A percentile compares a stretch with the other conserved stretches of the same genome.
Evolutionary conservation across 768 basidiomycete genomes (phyloP).

Genomic region (Panellus pusillus): DNA sequence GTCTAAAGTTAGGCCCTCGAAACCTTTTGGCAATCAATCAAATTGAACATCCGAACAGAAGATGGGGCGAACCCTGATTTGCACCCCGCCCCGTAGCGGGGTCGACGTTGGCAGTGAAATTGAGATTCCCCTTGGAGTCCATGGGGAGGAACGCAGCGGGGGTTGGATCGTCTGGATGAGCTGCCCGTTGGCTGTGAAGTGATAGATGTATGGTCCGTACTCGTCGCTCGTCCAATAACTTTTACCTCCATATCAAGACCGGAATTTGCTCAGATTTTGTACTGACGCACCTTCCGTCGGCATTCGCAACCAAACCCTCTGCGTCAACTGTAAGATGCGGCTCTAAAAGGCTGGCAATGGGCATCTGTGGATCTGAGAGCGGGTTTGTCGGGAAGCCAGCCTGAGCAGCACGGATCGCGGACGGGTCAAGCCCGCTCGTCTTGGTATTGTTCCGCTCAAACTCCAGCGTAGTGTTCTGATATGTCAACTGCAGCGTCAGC

Average conservation of each 20-base stretch:
- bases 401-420: slow-evolving; percentile 43
- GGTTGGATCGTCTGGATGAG: slow-evolving; percentile 60
- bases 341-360: slow-evolving; percentile 42
- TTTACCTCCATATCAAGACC: not conserved
- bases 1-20: slow-evolving; percentile 60
- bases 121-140: slow-evolving; percentile 40
- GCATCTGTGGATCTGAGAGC: slow-evolving; percentile 44
- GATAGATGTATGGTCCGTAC: slow-evolving; percentile 68
- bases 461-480: slow-evolving; percentile 50
- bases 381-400: slow-evolving; percentile 29
- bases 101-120: slow-evolving; percentile 51
- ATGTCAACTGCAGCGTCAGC: slow-evolving; percentile 50
- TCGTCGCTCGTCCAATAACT: slow-evolving; percentile 70
- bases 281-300: slow-evolving; percentile 53
- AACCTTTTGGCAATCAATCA: slow-evolving; percentile 25
- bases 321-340: slow-evolving; percentile 54
- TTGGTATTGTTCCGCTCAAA: slow-evolving; percentile 44
- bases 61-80: slow-evolving; percentile 48
- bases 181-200: slow-evolving; percentile 44
- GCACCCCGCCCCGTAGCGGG: slow-evolving; percentile 53
- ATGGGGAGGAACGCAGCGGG: slow-evolving; percentile 56
- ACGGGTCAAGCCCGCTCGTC: slow-evolving; percentile 59
- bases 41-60: not conserved
- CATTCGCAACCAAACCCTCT: slow-evolving; percentile 58
- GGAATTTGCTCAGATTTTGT: not conserved